Percentiles rank a stretch among this genome's conserved stretches.
phyloP scores from a whole-genome alignment of 805 yeast species.

The Geotrichum ghanense region DNA sequence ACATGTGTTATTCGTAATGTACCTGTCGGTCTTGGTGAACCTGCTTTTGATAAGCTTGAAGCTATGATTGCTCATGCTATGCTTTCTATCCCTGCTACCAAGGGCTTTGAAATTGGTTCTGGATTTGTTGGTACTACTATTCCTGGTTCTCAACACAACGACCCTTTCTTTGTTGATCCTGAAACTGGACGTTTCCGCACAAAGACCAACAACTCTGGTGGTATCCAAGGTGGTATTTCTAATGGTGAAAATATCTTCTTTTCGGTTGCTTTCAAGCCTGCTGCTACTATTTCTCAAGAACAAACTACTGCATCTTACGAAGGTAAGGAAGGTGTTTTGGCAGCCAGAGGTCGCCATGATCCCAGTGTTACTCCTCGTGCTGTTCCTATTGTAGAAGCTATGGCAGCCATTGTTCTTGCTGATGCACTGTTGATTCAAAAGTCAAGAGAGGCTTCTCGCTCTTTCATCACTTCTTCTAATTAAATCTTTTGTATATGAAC shows the following conservation, averaged over 20 bases:
- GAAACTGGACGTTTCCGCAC: slow-evolving; percentile 63
- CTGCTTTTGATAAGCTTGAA: slow-evolving; percentile 92
- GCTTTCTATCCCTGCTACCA: slow-evolving; percentile 95
- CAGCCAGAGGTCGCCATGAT: slow-evolving; percentile 97
- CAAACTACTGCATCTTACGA: slow-evolving; percentile 83
- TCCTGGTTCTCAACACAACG: slow-evolving; percentile 93
- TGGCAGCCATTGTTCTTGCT: slow-evolving; percentile 90
- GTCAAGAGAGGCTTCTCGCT: slow-evolving; percentile 52
- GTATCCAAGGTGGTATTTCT: slow-evolving; percentile 95
- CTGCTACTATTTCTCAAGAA: slow-evolving; percentile 92
- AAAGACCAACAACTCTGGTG: slow-evolving; percentile 86
- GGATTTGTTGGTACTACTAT: slow-evolving; percentile 85
- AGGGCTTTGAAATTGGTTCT: slow-evolving; percentile 96
- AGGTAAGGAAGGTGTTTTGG: slow-evolving; percentile 77
- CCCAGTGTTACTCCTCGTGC: slow-evolving; percentile 99
- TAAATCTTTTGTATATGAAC: too few species aligned
- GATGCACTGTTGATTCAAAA: slow-evolving; percentile 80
- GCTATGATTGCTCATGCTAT: slow-evolving; percentile 95
- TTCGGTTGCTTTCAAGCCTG: slow-evolving; percentile 94
- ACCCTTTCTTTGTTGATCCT: slow-evolving; percentile 59
- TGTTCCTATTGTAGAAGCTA: slow-evolving; percentile 95
- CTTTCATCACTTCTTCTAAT: slow-evolving; percentile 11
- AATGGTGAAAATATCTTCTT: slow-evolving; percentile 94
- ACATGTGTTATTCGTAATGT: slow-evolving; percentile 93
- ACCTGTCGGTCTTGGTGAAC: slow-evolving; percentile 96